Evolutionary conservation across 495 filamentous ascomycete species (phyloP).

Genomic region (Neurospora tetraspora): DNA sequence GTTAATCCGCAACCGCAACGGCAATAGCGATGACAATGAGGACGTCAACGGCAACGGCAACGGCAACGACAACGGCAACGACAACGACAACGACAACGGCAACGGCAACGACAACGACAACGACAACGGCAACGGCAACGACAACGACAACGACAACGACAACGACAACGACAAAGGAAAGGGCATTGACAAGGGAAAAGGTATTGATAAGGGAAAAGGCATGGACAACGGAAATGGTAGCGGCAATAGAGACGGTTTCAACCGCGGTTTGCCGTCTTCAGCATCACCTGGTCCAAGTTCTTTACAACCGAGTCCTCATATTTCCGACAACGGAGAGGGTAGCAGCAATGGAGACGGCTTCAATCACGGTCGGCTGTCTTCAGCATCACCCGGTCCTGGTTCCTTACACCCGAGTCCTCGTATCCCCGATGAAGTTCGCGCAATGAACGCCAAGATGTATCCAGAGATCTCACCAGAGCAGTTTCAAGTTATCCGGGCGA

Average conservation of each 20-base stretch:
- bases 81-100: not conserved
- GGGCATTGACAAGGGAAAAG: not conserved
- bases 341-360: not conserved
- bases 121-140: not conserved
- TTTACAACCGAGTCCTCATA: not conserved
- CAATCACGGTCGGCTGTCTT: not conserved
- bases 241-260: not conserved
- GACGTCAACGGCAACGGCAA: not conserved
- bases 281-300: not conserved
- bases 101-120: no score
- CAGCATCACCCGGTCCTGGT: not conserved
- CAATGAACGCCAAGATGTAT: not conserved
- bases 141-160: not conserved
- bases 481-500: not conserved
- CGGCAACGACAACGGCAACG: not conserved
- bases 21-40: not conserved
- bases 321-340: no score
- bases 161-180: not conserved
- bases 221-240: not conserved
- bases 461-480: not conserved
- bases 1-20: not conserved
- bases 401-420: not conserved
- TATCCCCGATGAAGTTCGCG: not conserved
- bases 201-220: no score
- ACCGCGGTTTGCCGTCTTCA: not conserved